Evolutionary conservation across 345 rosid genomes (phyloP).

Genomic region (Murraya paniculata): DNA sequence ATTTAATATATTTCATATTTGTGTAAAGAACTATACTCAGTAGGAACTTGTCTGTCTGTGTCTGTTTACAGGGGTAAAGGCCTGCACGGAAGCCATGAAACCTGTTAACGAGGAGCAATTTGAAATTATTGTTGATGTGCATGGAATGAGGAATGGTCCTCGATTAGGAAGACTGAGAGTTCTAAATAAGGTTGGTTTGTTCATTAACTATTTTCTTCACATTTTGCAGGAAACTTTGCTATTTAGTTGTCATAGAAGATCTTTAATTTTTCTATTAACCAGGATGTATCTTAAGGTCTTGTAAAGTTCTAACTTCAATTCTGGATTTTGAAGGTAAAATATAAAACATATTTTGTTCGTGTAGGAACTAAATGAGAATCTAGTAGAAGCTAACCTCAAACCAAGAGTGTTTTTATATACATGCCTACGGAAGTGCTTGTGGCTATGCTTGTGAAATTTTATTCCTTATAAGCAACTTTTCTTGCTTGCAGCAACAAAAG

Average conservation of each 20-base stretch:
- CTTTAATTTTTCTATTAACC: neutral
- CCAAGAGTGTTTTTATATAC: neutral
- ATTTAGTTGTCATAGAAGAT: neutral
- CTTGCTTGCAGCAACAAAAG: constrained; percentile 59
- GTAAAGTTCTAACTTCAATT: neutral
- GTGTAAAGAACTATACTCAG: neutral
- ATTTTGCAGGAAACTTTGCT: neutral
- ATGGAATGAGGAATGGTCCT: constrained; percentile 77
- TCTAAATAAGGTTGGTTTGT: constrained; percentile 53
- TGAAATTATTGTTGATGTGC: constrained; percentile 63
- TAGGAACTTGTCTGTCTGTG: neutral
- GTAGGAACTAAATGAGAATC: neutral
- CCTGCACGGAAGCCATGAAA: constrained; percentile 49
- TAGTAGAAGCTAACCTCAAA: neutral
- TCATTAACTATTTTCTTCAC: neutral
- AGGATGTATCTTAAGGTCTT: neutral
- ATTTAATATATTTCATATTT: neutral
- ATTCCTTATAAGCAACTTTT: neutral
- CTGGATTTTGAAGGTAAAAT: neutral
- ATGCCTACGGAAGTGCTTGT: neutral
- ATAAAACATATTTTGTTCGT: neutral
- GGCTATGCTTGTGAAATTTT: neutral
- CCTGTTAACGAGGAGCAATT: constrained; percentile 62
- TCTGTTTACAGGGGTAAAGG: constrained; percentile 64
- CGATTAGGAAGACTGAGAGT: constrained; percentile 68